Evolutionary conservation across 768 basidiomycete genomes (phyloP), one percentile per base, ranked within the genome.

Genomic region (Paxillus ammoniavirescens): DNA sequence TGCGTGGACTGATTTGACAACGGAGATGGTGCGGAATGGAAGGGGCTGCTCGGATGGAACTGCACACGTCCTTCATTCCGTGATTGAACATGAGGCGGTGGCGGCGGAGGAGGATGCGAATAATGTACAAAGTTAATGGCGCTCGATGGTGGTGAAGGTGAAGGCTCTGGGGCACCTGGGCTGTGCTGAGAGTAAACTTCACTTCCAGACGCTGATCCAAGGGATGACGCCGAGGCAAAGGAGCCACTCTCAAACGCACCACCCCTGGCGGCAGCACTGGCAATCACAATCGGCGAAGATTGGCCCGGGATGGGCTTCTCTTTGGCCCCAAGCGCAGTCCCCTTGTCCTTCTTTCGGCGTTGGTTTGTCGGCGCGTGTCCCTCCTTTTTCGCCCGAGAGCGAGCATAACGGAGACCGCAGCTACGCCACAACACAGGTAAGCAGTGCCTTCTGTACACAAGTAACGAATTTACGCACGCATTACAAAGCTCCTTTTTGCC

Each of bases 401-500:
- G 86, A 56, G 92, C 91, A 70, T 84, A 93, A 43, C 91, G 84
- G 56, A 94, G 77, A 21, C 91, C 91, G 67, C 91, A 93, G 42
- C 89, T 91, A 56, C 36, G 59, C 36, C 50, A 64, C 56, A 55
- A 56, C 59, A 52, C 51, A 61, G 59, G 58, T 63, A 47, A 72
- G 58, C 21, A 50, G 53, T 42, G 45, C 10, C 21, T 55, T 58
- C 45, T 7, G 46, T 52, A 56, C 52, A 56, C 53, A 47, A 40
- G 56, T 23, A 52, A 50, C 59, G 60, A 59, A 31, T 66, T 60
- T 58, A 80, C 89, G 76, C 72, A 93, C 87, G 92, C 92, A 74
- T 94, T 94, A 69, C 92, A 94, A 26, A 94, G 77, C 68, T 94
- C 91, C 72, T 94, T 94, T 70, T 89, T 88, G 26, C 92, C 92